Base-by-base conservation (phyloP, 139 green algal species). In the Spirogloea muscicola region DNA sequence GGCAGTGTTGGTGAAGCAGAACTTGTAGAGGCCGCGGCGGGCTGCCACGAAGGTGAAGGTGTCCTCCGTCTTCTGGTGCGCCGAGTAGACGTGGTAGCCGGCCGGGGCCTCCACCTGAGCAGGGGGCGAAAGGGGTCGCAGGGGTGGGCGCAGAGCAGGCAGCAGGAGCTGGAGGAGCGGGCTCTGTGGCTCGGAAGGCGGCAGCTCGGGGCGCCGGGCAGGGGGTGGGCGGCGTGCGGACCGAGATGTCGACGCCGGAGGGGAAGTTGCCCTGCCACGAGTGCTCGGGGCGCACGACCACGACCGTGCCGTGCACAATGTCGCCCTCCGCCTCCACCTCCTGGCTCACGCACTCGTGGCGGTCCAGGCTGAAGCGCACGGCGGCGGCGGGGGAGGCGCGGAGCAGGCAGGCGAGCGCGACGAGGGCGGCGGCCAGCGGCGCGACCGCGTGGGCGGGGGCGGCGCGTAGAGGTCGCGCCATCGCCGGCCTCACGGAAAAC, bases 1-100 rank as follows among this genome's bases (percentile, higher is more conserved):
- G n/a, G 61, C 36, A 33, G 65, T 21, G 48, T 80, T 80, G 52
- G 31, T 80, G 37, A 80, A 80, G 57, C 72, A 80, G 48, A 80
- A 77, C 48, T 80, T 80, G 72, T 80, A 80, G 48, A 46, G 29
- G 41, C 72, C 72, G 18, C 25, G 29, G n/a, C 7, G 64, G 27
- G 51, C 33, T 21, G 72, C 66, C 13, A 52, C 33, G 44, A 80
- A 80, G 2, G 13, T 49, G 36, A 80, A 77, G 34, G 25, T 49
- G 13, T 70, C 72, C 5, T 80, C 72, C 29, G 61, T 43, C 44
- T 67, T 52, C 2, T 67, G 4, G 29, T 39, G 31, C 4, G 63
- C 40, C 18, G 61, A 48, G 46, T 80, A 77, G 34, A 80, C 72
- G 33, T 80, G 61, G 34, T 77, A 67, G 1, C 61, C 61, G 38